Percentiles rank a stretch among this genome's conserved stretches.
phyloP scores from a whole-genome alignment of 306 rosid species.

The Argentina anserina region DNA sequence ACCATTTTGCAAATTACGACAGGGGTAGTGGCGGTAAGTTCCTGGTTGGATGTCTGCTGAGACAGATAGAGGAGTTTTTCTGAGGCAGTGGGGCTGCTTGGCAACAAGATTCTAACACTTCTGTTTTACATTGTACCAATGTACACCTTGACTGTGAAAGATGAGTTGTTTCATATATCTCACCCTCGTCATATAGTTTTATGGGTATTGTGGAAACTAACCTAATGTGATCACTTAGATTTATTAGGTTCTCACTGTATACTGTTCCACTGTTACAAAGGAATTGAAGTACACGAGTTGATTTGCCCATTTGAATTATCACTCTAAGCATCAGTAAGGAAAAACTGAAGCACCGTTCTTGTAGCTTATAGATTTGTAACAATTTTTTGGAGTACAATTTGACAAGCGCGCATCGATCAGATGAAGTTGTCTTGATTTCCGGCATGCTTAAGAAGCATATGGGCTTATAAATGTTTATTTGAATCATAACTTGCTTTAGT shows the following conservation, averaged over 20 bases:
- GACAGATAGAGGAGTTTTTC: slow-evolving; percentile 21
- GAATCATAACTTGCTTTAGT: too few species aligned
- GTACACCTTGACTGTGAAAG: slow-evolving; percentile 26
- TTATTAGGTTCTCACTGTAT: slow-evolving; percentile 29
- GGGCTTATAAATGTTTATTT: too few species aligned
- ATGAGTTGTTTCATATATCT: slow-evolving; percentile 33
- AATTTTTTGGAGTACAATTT: too few species aligned
- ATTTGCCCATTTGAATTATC: neutral
- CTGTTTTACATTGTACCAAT: slow-evolving; percentile 26
- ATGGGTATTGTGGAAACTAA: slow-evolving; percentile 20
- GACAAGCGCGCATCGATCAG: too few species aligned
- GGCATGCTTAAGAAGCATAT: too few species aligned
- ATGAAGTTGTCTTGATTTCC: too few species aligned
- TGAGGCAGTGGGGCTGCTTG: slow-evolving; percentile 37
- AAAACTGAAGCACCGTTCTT: neutral
- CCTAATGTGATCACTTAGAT: slow-evolving; percentile 32
- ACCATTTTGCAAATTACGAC: slow-evolving; percentile 24
- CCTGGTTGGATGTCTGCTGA: slow-evolving; percentile 25
- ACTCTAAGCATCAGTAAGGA: neutral
- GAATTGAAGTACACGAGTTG: slow-evolving; percentile 9
- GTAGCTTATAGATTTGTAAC: too few species aligned
- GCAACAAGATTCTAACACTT: slow-evolving; percentile 32
- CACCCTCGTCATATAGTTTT: slow-evolving; percentile 29
- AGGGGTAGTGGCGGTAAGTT: slow-evolving; percentile 19
- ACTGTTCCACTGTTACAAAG: slow-evolving; percentile 15